Base-by-base conservation (phyloP, 805 yeast species). In the Sugiyamaella mastotermitis region DNA sequence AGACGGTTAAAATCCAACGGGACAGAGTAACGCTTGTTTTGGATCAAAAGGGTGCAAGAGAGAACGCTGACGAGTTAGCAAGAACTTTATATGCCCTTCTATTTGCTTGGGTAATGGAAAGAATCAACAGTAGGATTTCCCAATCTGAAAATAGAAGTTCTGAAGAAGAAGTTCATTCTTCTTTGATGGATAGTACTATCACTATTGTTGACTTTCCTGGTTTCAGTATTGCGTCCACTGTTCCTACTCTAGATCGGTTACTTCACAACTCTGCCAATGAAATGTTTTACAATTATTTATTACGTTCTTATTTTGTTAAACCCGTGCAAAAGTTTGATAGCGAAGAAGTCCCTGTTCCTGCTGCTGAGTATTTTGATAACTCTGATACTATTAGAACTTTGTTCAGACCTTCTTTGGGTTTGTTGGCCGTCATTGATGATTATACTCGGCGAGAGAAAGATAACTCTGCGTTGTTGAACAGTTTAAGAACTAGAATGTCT, bases 301-400 rank as follows among this genome's bases (percentile, higher is more conserved):
- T 62, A 34, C 52, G 50, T 29, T 56, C 57, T 6, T 65, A 60
- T 43, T 65, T 60, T 47, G 63, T 60, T n/a, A 49, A 56, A 22
- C 61, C 65, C 18, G 50, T 57, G 19, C 64, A 65, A 20, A 48
- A 56, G 31, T 57, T 65, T 30, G 65, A 60, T 26, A 42, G 61
- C 30, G 69, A 65, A 40, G 70, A 61, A 13, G 57, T 69, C 45
- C 65, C 64, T 26, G 63, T 76, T 20, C 76, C 76, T n/a, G 65
- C 65, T 17, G 69, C 69, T 32, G 79, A 73, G 56, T 76, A 72
- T 57, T 66, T 70, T 42, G 78, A 77, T 53, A 76, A 74, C 53
- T 61, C 74, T 19, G 69, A 71, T 41, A 71, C 76, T 25, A 79
- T 78, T 35, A 64, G 70, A 51, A 69, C 76, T 3, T 65, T 76